Conservation (phyloP, 2,329 filamentous ascomycete genomes). For the Penicillium sp. region DNA sequence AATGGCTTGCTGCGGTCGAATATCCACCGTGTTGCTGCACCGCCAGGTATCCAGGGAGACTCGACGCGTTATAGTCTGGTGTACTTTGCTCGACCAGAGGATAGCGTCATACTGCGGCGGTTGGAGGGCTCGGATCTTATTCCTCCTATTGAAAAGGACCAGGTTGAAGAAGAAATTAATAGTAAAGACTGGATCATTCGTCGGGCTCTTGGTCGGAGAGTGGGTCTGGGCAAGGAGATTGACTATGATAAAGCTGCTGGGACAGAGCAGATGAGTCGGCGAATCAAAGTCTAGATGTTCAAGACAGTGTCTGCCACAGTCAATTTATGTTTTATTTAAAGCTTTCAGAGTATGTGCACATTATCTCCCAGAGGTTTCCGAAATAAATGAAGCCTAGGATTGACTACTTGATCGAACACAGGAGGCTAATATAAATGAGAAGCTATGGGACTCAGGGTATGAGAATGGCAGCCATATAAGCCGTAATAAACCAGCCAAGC, state of each 20-base stretch:
- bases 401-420: too few species aligned
- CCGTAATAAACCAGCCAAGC: too few species aligned
- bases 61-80: constrained; percentile 49
- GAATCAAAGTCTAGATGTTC: constrained; percentile 15
- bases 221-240: constrained; percentile 25
- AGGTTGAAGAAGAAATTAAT: constrained; percentile 34
- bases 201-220: constrained; percentile 35
- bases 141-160: constrained; percentile 28
- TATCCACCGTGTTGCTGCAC: constrained; percentile 48
- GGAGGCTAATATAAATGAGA: too few species aligned
- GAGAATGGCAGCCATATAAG: too few species aligned
- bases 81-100: constrained; percentile 51
- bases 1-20: constrained; percentile 39
- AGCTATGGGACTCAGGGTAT: too few species aligned
- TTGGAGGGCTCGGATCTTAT: constrained; percentile 35
- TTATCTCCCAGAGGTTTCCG: too few species aligned
- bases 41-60: constrained; percentile 46
- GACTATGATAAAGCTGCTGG: constrained; percentile 32
- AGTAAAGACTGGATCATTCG: constrained; percentile 43
- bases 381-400: too few species aligned
- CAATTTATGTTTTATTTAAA: too few species aligned
- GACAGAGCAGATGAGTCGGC: constrained; percentile 34
- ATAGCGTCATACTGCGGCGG: constrained; percentile 43
- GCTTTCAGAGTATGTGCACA: too few species aligned
- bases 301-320: not conserved